phyloP scores from a whole-genome alignment of 176 grass and related monocot genomes.

The Oryza nivara region DNA sequence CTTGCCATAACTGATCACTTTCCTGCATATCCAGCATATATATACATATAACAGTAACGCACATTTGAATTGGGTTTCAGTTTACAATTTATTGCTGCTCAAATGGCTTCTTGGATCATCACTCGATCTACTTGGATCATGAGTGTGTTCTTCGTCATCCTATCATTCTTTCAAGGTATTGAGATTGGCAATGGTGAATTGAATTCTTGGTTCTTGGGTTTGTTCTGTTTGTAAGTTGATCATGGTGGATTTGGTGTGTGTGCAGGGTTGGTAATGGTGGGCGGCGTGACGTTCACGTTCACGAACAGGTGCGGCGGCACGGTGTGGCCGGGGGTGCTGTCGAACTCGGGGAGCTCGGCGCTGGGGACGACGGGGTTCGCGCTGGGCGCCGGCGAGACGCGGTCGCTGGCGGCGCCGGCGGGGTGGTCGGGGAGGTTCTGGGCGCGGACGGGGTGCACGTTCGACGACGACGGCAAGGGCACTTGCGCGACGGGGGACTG shows the following conservation, averaged over 20 bases:
- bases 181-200: conserved; percentile 6
- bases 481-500: conserved; percentile 86
- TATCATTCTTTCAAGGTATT: conserved; percentile 40
- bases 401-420: conserved; percentile 54
- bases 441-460: conserved; percentile 82
- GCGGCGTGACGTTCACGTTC: conserved; percentile 76
- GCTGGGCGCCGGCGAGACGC: conserved; percentile 59
- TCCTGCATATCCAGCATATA: no score
- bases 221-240: no score
- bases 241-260: no score
- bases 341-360: conserved; percentile 75
- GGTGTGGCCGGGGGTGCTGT: conserved; percentile 87
- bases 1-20: conserved; percentile 6
- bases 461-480: conserved; percentile 55
- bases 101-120: conserved; percentile 46
- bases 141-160: background rate
- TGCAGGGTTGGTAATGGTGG: conserved; percentile 44
- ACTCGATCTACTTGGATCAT: background rate
- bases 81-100: background rate
- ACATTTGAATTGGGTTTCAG: background rate
- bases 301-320: conserved; percentile 80
- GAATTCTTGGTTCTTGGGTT: no score
- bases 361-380: conserved; percentile 78
- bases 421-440: conserved; percentile 95
- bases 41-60: background rate